A percentile compares a stretch with the other conserved stretches of the same genome.
Evolutionary conservation across 768 basidiomycete genomes (phyloP).

Genomic region (Trichaptum fuscoviolaceum): DNA sequence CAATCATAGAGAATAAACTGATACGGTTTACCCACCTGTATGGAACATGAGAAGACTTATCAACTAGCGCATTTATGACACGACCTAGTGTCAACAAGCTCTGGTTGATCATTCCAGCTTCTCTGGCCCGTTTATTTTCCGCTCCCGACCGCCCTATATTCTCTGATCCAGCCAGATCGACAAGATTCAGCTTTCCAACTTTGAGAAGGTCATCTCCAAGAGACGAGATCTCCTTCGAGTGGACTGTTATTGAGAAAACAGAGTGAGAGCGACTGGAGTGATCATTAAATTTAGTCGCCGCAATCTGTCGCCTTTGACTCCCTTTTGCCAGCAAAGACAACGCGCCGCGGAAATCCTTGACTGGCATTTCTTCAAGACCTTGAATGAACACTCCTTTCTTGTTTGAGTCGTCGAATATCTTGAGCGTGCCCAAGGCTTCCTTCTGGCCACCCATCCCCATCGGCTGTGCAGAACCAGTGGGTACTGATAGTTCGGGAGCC

Average conservation of each 20-base stretch:
- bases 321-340: constrained; percentile 83
- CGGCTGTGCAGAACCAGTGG: constrained; percentile 62
- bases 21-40: constrained; percentile 58
- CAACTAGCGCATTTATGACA: constrained; percentile 94
- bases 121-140: constrained; percentile 89
- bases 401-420: constrained; percentile 88
- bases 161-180: constrained; percentile 96
- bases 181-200: constrained; percentile 93
- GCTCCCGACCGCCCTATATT: constrained; percentile 96
- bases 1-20: constrained; percentile 6
- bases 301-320: constrained; percentile 85
- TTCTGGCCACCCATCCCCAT: constrained; percentile 60
- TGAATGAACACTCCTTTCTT: constrained; percentile 92
- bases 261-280: constrained; percentile 97
- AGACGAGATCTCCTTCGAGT: constrained; percentile 75
- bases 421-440: constrained; percentile 50
- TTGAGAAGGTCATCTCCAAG: constrained; percentile 85
- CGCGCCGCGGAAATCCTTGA: constrained; percentile 79
- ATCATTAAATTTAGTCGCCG: constrained; percentile 96
- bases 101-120: constrained; percentile 99
- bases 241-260: constrained; percentile 93
- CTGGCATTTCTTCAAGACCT: constrained; percentile 85
- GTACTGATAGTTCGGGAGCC: constrained; percentile 68
- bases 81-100: constrained; percentile 93
- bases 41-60: constrained; percentile 86